A percentile compares a stretch with the other conserved stretches of the same genome.
Evolutionary conservation across 257 asterid genomes (phyloP).

Genomic region (Phtheirospermum japonicum): DNA sequence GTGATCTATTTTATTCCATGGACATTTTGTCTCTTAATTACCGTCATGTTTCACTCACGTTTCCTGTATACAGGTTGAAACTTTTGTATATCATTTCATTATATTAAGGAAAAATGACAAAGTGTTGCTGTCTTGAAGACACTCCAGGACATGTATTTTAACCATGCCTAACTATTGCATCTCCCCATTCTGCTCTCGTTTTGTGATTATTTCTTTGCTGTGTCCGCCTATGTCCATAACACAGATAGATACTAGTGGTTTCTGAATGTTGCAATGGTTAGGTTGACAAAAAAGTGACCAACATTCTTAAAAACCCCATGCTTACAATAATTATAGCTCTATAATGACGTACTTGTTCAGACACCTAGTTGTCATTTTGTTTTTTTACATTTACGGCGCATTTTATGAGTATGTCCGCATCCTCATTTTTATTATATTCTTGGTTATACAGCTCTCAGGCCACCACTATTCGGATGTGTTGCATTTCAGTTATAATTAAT

Average conservation of each 20-base stretch:
- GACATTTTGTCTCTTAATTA: background rate
- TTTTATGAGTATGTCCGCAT: background rate
- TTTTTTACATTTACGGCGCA: background rate
- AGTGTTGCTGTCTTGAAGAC: background rate
- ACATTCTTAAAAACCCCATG: background rate
- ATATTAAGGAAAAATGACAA: background rate
- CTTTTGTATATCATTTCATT: background rate
- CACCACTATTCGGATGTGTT: constrained; percentile 9
- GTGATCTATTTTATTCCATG: background rate
- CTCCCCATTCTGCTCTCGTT: background rate
- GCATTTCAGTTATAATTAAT: constrained; percentile 11
- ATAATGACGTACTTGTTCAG: constrained; percentile 2
- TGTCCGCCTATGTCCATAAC: constrained; percentile 1
- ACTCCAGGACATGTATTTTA: background rate
- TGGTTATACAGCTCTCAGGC: constrained; percentile 6
- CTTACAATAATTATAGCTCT: background rate
- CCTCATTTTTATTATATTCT: background rate
- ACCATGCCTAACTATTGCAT: constrained; percentile 5
- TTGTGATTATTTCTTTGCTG: constrained; percentile 9
- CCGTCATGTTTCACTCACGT: background rate
- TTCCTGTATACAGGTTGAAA: background rate
- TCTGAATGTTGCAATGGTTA: constrained; percentile 4
- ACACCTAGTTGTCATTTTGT: background rate
- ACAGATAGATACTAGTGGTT: background rate
- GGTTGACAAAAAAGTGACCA: constrained; percentile 2